These are phyloP conservation scores for Pterothamnion heteromorphum DNA, from an alignment of 31 red algal genomes.

Conservation along the genomic window DNA sequence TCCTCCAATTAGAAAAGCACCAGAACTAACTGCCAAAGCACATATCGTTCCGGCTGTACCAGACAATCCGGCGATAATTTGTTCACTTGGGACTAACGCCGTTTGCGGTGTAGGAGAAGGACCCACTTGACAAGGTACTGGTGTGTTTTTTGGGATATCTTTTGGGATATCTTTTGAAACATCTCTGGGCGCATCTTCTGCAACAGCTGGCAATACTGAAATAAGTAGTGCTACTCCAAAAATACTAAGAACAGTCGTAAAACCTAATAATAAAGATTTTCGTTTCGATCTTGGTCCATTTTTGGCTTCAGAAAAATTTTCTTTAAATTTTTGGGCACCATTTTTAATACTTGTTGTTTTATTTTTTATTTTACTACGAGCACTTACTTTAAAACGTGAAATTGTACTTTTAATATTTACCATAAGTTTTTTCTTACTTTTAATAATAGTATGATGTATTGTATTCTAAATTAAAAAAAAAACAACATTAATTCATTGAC, in stretches of 20 bases:
- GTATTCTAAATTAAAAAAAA: too few species aligned
- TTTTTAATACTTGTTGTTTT: constrained; percentile 24
- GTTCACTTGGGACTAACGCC: constrained; percentile 11
- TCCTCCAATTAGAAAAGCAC: constrained; percentile 7
- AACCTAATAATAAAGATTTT: constrained; percentile 37
- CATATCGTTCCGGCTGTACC: constrained; percentile 13
- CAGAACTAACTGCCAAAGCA: constrained; percentile 22
- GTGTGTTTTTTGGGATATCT: background rate
- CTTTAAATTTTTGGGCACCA: constrained; percentile 30
- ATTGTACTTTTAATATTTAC: constrained; percentile 32
- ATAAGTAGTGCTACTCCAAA: constrained; percentile 11
- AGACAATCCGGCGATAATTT: background rate
- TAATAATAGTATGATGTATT: too few species aligned
- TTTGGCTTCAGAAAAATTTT: constrained; percentile 25
- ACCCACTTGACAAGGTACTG: too few species aligned
- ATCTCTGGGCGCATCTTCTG: too few species aligned
- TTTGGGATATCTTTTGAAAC: constrained; percentile 43
- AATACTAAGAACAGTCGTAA: constrained; percentile 38
- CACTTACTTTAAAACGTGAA: background rate
- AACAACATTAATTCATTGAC: too few species aligned
- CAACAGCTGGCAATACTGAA: constrained; percentile 29
- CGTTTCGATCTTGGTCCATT: constrained; percentile 29
- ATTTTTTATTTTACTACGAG: too few species aligned
- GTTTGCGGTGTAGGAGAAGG: background rate
- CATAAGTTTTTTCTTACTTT: too few species aligned